A percentile compares a stretch with the other conserved stretches of the same genome.
These are phyloP conservation scores for Hymenoscyphus scutula DNA, from an alignment of 2,329 filamentous ascomycete species.

Conservation along the genomic window DNA sequence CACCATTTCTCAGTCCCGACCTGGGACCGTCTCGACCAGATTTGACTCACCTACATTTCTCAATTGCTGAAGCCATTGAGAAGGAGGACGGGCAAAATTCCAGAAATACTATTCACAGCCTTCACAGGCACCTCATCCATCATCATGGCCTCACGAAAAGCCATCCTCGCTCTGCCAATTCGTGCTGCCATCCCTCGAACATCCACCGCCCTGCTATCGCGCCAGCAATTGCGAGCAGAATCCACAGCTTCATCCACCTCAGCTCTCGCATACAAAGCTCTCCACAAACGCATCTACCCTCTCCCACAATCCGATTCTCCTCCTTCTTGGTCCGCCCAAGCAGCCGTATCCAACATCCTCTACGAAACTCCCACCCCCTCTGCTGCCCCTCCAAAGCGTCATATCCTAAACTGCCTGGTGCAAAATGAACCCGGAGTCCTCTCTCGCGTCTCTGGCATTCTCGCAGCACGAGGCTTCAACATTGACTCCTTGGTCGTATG, in stretches of 20 bases:
- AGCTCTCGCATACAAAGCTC: slow-evolving; percentile 93
- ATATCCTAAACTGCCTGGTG: slow-evolving; percentile 96
- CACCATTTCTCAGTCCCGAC: background rate
- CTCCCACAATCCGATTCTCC: slow-evolving; percentile 75
- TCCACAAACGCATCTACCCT: slow-evolving; percentile 85
- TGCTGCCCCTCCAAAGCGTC: slow-evolving; percentile 80
- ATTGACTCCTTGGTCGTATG: slow-evolving; percentile 98
- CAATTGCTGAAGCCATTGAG: slow-evolving; percentile 9
- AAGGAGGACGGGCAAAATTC: slow-evolving; percentile 8
- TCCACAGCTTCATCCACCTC: slow-evolving; percentile 74
- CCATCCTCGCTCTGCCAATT: slow-evolving; percentile 31
- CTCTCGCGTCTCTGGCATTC: slow-evolving; percentile 91
- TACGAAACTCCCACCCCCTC: slow-evolving; percentile 94
- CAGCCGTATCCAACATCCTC: slow-evolving; percentile 95
- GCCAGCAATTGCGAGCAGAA: slow-evolving; percentile 34
- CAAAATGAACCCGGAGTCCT: slow-evolving; percentile 98
- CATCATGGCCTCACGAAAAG: slow-evolving; percentile 36
- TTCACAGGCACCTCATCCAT: slow-evolving; percentile 13
- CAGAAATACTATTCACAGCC: slow-evolving; percentile 8
- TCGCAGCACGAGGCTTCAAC: slow-evolving; percentile 96
- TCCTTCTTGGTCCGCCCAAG: slow-evolving; percentile 83
- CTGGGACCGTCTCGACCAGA: background rate
- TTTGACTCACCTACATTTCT: slow-evolving; percentile 11
- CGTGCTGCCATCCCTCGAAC: slow-evolving; percentile 25
- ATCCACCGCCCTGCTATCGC: slow-evolving; percentile 23